Percentiles rank a stretch among this genome's conserved stretches.
Conservation (phyloP, 2,329 filamentous ascomycete genomes). For the Dactylonectria estremocensis region DNA sequence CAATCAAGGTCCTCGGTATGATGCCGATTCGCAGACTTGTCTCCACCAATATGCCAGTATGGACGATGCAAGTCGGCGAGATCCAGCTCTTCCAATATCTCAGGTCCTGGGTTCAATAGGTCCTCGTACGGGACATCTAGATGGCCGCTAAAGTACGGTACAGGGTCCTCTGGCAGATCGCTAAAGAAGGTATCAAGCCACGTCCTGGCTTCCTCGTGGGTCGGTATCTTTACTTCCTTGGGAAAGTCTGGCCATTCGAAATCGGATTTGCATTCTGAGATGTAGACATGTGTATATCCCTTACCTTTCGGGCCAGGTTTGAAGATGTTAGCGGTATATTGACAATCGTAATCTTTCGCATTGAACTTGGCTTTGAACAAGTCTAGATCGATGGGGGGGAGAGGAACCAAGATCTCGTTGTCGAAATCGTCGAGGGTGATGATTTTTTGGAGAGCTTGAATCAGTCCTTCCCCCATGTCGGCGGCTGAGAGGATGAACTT, state of each 20-base stretch:
- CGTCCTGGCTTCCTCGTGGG: background rate
- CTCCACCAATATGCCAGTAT: conserved; percentile 3
- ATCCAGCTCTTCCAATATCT: background rate
- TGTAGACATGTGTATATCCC: background rate
- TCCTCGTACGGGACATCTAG: background rate
- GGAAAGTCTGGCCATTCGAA: background rate
- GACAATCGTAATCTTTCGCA: background rate
- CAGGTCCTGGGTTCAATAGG: conserved; percentile 1
- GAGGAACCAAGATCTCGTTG: conserved; percentile 9
- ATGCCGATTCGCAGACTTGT: conserved; percentile 3
- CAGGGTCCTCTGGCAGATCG: background rate
- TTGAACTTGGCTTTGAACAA: background rate
- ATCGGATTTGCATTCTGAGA: too few relatives aligned
- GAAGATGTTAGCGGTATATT: background rate
- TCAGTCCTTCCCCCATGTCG: background rate
- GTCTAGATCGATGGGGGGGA: background rate
- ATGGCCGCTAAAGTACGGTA: background rate
- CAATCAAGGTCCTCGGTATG: background rate
- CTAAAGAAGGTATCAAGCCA: background rate
- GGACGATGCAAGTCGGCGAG: background rate
- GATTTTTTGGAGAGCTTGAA: background rate
- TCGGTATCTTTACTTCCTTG: background rate
- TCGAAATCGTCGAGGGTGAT: conserved; percentile 11
- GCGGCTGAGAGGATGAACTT: background rate
- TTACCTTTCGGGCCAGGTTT: background rate